Conservation (phyloP, 1,284 basidiomycete genomes). For the Tausonia pullulans region DNA sequence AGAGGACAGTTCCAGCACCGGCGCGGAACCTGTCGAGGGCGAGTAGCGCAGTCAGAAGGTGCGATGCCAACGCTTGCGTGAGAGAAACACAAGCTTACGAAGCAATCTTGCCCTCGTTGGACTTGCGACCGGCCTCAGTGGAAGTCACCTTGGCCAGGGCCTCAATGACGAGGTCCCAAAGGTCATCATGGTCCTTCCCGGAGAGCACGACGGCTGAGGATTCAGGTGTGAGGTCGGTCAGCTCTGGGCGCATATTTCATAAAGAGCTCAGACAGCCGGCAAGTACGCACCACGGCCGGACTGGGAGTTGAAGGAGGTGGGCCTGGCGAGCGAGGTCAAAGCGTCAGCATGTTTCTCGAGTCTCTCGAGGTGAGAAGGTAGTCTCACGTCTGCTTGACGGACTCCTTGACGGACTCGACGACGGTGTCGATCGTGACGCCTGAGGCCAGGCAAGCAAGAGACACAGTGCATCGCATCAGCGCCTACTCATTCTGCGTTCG, state of each 20-base stretch:
- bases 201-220: slow-evolving; percentile 34
- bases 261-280: no score
- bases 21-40: slow-evolving; percentile 27
- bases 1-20: slow-evolving; percentile 39
- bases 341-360: background rate
- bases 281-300: no score
- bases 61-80: no score
- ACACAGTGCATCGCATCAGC: no score
- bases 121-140: background rate
- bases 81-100: no score
- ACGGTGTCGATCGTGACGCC: slow-evolving; percentile 8
- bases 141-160: background rate
- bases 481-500: no score
- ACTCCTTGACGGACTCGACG: slow-evolving; percentile 7
- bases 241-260: no score
- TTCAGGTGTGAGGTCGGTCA: no score
- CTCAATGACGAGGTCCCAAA: slow-evolving; percentile 35
- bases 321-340: background rate
- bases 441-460: no score
- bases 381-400: background rate
- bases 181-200: slow-evolving; percentile 33
- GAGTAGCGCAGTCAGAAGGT: no score
- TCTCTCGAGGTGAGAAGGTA: background rate
- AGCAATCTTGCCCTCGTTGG: slow-evolving; percentile 22
- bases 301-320: no score